phyloP scores from a whole-genome alignment of 1,284 basidiomycete genomes.

The Neotropicomus parvogracilis region DNA sequence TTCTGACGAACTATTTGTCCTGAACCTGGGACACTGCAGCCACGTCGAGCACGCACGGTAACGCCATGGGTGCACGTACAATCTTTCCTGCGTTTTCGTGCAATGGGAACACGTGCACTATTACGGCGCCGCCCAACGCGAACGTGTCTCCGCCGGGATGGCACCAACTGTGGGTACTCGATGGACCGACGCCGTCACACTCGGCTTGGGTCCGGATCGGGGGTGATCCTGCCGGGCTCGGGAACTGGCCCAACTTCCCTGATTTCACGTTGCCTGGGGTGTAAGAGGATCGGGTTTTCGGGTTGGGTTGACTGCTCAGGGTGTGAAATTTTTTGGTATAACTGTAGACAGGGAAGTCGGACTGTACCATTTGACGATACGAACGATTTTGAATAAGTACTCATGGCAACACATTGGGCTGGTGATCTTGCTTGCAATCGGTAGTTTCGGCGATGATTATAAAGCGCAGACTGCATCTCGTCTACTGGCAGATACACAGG shows the following conservation, averaged over 20 bases:
- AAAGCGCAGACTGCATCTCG: too few relatives aligned
- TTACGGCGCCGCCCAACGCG: constrained; percentile 67
- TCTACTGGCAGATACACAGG: too few relatives aligned
- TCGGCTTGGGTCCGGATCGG: constrained; percentile 74
- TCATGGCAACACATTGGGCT: too few relatives aligned
- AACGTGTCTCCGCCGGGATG: constrained; percentile 69
- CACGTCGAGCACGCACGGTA: constrained; percentile 75
- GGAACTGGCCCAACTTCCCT: constrained; percentile 63
- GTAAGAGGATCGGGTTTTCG: background rate
- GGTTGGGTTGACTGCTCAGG: too few relatives aligned
- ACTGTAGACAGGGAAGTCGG: too few relatives aligned
- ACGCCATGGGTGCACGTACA: constrained; percentile 65
- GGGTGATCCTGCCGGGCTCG: constrained; percentile 62
- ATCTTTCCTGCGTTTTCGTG: constrained; percentile 68
- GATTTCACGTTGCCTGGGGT: constrained; percentile 62
- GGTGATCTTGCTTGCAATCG: too few relatives aligned
- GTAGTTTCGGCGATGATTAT: too few relatives aligned
- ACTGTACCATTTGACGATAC: too few relatives aligned
- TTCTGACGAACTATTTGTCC: background rate
- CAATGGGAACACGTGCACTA: constrained; percentile 56
- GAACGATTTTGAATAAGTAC: too few relatives aligned
- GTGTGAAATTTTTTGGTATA: too few relatives aligned
- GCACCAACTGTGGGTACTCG: constrained; percentile 68
- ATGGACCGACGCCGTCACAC: constrained; percentile 70
- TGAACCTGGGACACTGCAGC: too few relatives aligned